Percentiles rank a stretch among this genome's conserved stretches.
Conservation (phyloP, 371 early-diverging fungal genomes). For the Apophysomyces trapeziformis region DNA sequence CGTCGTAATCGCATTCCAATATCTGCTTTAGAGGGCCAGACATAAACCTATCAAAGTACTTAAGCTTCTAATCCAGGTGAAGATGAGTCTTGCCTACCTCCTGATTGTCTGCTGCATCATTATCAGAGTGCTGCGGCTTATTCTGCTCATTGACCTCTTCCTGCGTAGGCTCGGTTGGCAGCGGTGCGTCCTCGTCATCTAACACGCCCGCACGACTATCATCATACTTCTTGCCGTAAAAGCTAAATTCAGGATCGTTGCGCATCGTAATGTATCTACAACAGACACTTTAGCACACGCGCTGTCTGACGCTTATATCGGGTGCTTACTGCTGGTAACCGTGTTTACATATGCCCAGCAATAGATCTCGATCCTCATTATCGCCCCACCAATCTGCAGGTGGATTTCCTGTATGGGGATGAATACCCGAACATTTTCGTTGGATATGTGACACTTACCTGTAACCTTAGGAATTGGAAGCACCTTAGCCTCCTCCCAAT, state of each 20-base stretch:
- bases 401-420: constrained; percentile 31
- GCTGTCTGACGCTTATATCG: not conserved
- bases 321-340: constrained; percentile 72
- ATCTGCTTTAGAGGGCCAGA: constrained; percentile 76
- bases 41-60: constrained; percentile 30
- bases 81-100: constrained; percentile 9
- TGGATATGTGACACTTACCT: constrained; percentile 24
- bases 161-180: constrained; percentile 13
- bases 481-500: constrained; percentile 52
- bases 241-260: constrained; percentile 73
- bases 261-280: constrained; percentile 57
- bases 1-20: constrained; percentile 76
- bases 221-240: constrained; percentile 62
- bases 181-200: constrained; percentile 38
- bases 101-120: constrained; percentile 15
- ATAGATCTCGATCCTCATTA: constrained; percentile 80
- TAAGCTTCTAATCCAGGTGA: not conserved
- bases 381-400: constrained; percentile 86
- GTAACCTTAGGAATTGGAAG: constrained; percentile 59
- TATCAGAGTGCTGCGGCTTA: constrained; percentile 23
- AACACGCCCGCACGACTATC: constrained; percentile 45
- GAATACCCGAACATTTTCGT: not conserved
- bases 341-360: constrained; percentile 80
- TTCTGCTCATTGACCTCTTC: constrained; percentile 17
- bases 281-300: not conserved